These are phyloP conservation scores for Phytophthora ramorum DNA, from an alignment of 352 stramenopile species.

Conservation along the genomic window DNA sequence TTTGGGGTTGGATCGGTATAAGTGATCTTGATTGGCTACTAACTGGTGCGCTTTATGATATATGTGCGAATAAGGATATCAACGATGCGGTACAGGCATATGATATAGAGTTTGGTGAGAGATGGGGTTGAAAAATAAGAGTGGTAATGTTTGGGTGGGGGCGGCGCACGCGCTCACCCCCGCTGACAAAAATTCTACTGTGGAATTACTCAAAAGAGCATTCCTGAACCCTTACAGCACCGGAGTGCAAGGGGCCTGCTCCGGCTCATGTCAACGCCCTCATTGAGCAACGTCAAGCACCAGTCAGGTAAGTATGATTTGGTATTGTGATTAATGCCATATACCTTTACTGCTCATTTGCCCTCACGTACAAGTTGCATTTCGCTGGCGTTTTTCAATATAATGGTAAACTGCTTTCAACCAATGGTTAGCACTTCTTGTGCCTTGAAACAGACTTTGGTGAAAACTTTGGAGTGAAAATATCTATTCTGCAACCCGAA, in stretches of 20 bases:
- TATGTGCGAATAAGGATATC: too few species aligned
- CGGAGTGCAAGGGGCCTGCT: slow-evolving; percentile 87
- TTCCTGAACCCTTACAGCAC: slow-evolving; percentile 89
- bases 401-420: too few species aligned
- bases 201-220: slow-evolving; percentile 85
- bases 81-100: too few species aligned
- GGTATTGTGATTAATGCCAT: background rate
- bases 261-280: slow-evolving; percentile 88
- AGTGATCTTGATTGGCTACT: too few species aligned
- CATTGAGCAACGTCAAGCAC: slow-evolving; percentile 82
- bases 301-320: slow-evolving; percentile 90
- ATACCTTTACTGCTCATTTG: background rate
- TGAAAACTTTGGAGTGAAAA: background rate
- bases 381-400: background rate
- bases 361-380: slow-evolving; percentile 2
- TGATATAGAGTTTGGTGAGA: too few species aligned
- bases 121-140: too few species aligned
- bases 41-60: too few species aligned
- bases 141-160: slow-evolving; percentile 31
- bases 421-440: too few species aligned
- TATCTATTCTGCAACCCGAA: slow-evolving; percentile 1
- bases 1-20: too few species aligned
- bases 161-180: slow-evolving; percentile 74
- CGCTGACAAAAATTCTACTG: slow-evolving; percentile 87
- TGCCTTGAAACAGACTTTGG: too few species aligned